Evolutionary conservation across 352 stramenopile genomes (phyloP).

Genomic region (Pythium phragmitis): DNA sequence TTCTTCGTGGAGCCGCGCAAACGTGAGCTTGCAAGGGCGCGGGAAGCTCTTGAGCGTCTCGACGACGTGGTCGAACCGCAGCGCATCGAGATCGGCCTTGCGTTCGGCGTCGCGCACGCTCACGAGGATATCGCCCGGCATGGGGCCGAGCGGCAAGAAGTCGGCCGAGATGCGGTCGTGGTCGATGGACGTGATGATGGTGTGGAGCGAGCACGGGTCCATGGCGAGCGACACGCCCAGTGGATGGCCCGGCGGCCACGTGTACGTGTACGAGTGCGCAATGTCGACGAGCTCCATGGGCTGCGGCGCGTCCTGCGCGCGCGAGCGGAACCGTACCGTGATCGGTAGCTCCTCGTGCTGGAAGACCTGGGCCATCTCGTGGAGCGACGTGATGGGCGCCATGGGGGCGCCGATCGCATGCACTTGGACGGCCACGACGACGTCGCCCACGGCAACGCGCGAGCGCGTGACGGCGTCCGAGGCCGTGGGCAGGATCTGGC

Average conservation of each 20-base stretch:
- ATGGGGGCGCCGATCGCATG: conserved; percentile 33
- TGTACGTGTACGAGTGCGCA: conserved; percentile 49
- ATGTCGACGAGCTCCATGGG: conserved; percentile 41
- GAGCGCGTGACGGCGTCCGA: conserved; percentile 52
- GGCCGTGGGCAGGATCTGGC: conserved; percentile 50
- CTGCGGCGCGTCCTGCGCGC: conserved; percentile 43
- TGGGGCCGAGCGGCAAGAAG: conserved; percentile 49
- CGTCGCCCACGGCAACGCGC: conserved; percentile 53
- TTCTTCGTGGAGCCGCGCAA: conserved; percentile 49
- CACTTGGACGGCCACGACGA: conserved; percentile 58
- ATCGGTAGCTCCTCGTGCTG: conserved; percentile 50
- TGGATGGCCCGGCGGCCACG: conserved; percentile 43
- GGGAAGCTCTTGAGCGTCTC: conserved; percentile 46
- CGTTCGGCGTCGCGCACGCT: conserved; percentile 33
- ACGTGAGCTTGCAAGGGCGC: conserved; percentile 58
- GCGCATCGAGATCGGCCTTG: conserved; percentile 43
- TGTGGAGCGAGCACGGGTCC: conserved; percentile 73
- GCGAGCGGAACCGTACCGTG: conserved; percentile 63
- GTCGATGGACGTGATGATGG: conserved; percentile 66
- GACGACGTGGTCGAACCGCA: conserved; percentile 77
- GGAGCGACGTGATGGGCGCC: conserved; percentile 41
- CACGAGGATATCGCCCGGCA: conserved; percentile 67
- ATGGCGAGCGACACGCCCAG: conserved; percentile 77
- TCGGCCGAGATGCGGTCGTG: conserved; percentile 52
- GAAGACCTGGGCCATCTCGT: conserved; percentile 54